Base-by-base conservation (phyloP, 1,284 basidiomycete genomes). In the Microbotryum violaceum region DNA sequence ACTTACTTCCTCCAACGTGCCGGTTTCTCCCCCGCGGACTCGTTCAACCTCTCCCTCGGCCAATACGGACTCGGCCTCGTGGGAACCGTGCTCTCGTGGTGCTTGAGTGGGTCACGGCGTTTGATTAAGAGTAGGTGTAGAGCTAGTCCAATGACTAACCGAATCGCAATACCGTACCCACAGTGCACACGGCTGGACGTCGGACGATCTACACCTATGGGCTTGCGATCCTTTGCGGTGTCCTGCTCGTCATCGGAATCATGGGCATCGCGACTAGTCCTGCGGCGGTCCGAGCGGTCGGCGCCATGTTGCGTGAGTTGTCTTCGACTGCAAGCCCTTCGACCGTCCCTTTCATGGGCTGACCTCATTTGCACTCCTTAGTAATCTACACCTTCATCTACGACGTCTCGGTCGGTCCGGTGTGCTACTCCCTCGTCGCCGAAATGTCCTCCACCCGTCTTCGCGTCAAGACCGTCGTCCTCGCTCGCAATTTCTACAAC, bases 221-320 rank as follows among this genome's bases (percentile, higher is more conserved):
- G 48, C 75, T 80, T 25, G 71, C 71, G 60, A 69, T 74, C 47
- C 75, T 79, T 61, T 73, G 73, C 56, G 62, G 75, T 62, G 73
- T 78, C 31, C 75, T 82, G 48, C 71, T 80, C 67, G 65, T 77
- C 71, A 78, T 80, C 70, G 81, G 81, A 31, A 75, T 75, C 60
- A 70, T 81, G 50, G 78, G 78, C 29, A 75, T 78, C 64, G 62
- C 67, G 31, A 64, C 62, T 45, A 48, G 57, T 58, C 37, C 37
- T 18, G 62, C 65, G 6, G 62, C 64, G 56, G 49, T 57, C 7
- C 69, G 77, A 70, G 78, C 76, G 4, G 77, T 77, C 6, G 78
- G 77, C 4, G 71, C 74, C 12, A 65, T 77, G 58, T 75, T 79
- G 69, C 69, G 37, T 42, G 37, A 42, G 37, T 42, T 42, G 37